These are phyloP conservation scores for Debaryomyces robertsiae DNA, from an alignment of 1,139 yeast genomes.

Conservation along the genomic window DNA sequence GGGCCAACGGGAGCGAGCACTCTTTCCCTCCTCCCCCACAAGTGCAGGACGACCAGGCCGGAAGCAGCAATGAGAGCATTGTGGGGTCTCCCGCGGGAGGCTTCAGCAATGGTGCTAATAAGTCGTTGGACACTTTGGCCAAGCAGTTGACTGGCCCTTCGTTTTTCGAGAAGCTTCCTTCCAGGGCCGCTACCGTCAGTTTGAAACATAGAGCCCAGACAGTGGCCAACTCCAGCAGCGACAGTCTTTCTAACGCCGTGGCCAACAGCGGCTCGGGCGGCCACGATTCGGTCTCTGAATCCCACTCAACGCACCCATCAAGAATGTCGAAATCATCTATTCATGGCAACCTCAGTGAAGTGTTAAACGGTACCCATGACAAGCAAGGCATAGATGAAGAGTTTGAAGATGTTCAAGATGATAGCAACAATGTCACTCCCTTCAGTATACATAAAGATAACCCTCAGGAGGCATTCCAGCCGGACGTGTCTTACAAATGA, in stretches of 20 bases:
- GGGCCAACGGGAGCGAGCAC: background rate
- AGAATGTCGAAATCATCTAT: conserved; percentile 2
- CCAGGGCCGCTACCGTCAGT: conserved; percentile 30
- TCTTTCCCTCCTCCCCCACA: conserved; percentile 10
- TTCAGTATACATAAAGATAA: conserved; percentile 4
- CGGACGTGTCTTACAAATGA: conserved; percentile 1
- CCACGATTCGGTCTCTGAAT: background rate
- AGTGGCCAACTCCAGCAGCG: conserved; percentile 28
- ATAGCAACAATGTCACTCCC: conserved; percentile 1
- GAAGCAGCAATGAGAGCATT: conserved; percentile 11
- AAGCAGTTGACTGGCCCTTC: conserved; percentile 41
- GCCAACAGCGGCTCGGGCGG: background rate
- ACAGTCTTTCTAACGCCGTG: conserved; percentile 20
- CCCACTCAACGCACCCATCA: background rate
- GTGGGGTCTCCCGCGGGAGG: conserved; percentile 5
- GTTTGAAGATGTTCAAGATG: background rate
- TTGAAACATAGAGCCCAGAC: conserved; percentile 21
- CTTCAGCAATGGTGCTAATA: conserved; percentile 8
- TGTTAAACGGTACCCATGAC: background rate
- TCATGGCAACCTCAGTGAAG: conserved; percentile 4
- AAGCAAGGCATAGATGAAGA: conserved; percentile 3
- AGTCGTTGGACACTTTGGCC: conserved; percentile 43
- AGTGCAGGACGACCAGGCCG: conserved; percentile 1
- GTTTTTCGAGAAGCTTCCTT: conserved; percentile 44
- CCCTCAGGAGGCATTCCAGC: background rate